Evolutionary conservation across 2,329 filamentous ascomycete genomes (phyloP), one percentile per base, ranked within the genome.

Genomic region (Verticillium alfalfae): DNA sequence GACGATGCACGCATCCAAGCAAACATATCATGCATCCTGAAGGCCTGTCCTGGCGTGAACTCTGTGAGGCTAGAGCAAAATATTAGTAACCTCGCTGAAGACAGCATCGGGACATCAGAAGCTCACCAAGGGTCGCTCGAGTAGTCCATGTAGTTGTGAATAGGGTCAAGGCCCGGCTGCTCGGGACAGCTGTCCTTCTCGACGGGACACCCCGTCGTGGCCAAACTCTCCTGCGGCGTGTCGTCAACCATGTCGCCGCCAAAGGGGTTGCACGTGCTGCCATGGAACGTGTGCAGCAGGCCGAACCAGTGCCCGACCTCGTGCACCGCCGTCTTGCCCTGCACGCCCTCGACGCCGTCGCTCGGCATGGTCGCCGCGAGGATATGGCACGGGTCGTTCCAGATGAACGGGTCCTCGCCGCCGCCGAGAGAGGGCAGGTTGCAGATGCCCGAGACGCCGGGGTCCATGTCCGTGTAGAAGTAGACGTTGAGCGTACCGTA

Each of bases 401-500:
- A 61, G 38, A 63, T 61, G 61, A 57, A 63, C 1, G 62, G 60
- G n/a, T 67, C 64, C 13, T 63, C 62, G 3, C 62, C 61, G 31
- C 55, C 55, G 34, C 55, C 55, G 34, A 36, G n/a, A 6, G 34
- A 16, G 12, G 78, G 77, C 67, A 79, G 74, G 66, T 77, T 76
- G 70, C 76, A 78, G 67, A 76, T 74, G n/a, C 77, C 78, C 67
- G 61, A 75, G 67, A 56, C 52, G 37, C 61, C 66, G 26, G 60
- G 61, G 26, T 60, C 60, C 22, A 67, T 54, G 15, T 64, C 63
- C 16, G 60, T 63, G 60, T 67, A 60, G 57, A 78, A 77, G 72
- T 79, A 81, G 55, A 80, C 39, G 70, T 81, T 80, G 45, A 81
- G 73, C 57, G 76, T 70, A 5, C 67, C 55, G 65, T 76, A 76